Evolutionary conservation across 768 basidiomycete species (phyloP).

Genomic region (Tylopilus balloui): DNA sequence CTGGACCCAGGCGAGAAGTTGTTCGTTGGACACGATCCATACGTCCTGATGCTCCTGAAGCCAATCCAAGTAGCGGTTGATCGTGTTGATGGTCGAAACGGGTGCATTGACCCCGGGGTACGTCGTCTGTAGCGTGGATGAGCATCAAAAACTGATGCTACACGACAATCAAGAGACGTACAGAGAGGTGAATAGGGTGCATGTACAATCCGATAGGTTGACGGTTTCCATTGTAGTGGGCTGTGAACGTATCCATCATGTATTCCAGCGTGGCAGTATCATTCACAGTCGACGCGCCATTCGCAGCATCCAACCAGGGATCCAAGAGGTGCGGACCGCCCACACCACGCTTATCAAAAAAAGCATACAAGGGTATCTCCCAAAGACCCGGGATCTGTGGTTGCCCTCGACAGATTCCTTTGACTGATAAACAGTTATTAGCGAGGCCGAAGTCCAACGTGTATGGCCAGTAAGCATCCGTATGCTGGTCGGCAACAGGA

Average conservation of each 20-base stretch:
- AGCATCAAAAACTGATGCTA: neutral
- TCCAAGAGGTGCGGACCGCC: neutral
- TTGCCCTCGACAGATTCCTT: neutral
- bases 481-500: conserved; percentile 1
- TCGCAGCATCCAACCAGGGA: neutral
- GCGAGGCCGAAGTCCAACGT: conserved; percentile 5
- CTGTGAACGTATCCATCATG: neutral
- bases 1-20: neutral
- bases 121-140: neutral
- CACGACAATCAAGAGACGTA: neutral
- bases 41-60: neutral
- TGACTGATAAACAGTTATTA: neutral
- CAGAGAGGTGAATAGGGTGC: neutral
- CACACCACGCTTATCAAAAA: neutral
- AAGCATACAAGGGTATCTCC: neutral
- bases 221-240: neutral
- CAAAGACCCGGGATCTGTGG: neutral
- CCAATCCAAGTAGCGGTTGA: neutral
- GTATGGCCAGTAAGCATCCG: conserved; percentile 7
- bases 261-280: neutral
- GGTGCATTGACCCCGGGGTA: conserved; percentile 1
- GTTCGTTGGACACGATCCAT: neutral
- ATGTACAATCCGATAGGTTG: neutral
- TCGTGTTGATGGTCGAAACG: neutral
- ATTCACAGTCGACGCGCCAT: neutral